A percentile compares a stretch with the other conserved stretches of the same genome.
Evolutionary conservation across 768 basidiomycete species (phyloP).

Genomic region (Lentinula sp.): DNA sequence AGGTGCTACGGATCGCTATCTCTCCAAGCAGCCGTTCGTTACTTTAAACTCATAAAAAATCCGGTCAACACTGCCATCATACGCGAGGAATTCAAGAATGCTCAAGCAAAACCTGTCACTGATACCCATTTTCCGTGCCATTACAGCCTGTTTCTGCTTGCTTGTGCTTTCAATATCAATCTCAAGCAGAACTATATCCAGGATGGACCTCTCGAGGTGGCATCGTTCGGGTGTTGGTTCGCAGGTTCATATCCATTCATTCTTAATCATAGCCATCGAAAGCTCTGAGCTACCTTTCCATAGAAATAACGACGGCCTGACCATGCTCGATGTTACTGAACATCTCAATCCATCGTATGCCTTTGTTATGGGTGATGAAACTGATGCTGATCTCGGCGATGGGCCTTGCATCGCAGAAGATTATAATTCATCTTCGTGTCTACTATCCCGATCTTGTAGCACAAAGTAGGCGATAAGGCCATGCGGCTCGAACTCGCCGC

Average conservation of each 20-base stretch:
- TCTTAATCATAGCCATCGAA: not conserved
- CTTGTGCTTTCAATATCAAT: slow-evolving; percentile 21
- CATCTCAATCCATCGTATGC: slow-evolving; percentile 21
- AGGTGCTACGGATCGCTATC: slow-evolving; percentile 27
- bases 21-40: slow-evolving; percentile 22
- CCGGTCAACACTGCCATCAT: slow-evolving; percentile 29
- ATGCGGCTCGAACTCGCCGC: not conserved
- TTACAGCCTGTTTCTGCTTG: slow-evolving; percentile 24
- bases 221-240: slow-evolving; percentile 18
- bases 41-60: slow-evolving; percentile 26
- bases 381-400: not conserved
- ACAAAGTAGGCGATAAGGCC: not conserved
- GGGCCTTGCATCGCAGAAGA: slow-evolving; percentile 1
- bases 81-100: slow-evolving; percentile 22
- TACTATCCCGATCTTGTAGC: not conserved
- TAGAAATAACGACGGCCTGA: slow-evolving; percentile 28
- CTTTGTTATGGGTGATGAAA: slow-evolving; percentile 10
- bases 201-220: slow-evolving; percentile 12
- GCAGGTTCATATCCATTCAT: slow-evolving; percentile 17
- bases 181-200: slow-evolving; percentile 16
- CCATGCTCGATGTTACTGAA: slow-evolving; percentile 22
- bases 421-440: not conserved
- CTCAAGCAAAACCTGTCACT: slow-evolving; percentile 18
- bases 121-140: slow-evolving; percentile 24
- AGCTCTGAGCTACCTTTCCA: slow-evolving; percentile 4